Evolutionary conservation across 1,284 basidiomycete species (phyloP).

Genomic region (Veloboletus limbatus): DNA sequence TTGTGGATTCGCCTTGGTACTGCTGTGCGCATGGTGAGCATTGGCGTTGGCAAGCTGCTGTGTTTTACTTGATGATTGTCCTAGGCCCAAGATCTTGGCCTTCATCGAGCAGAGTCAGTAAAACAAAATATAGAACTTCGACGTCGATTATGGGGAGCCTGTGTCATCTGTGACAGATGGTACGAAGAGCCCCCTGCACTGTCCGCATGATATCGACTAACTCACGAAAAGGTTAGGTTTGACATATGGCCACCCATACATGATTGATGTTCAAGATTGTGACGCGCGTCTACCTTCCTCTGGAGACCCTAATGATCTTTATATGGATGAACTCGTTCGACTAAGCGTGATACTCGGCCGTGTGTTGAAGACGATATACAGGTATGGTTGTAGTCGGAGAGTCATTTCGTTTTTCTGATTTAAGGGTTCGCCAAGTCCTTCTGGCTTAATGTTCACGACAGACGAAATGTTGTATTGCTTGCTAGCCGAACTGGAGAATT

Average conservation of each 20-base stretch:
- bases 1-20: constrained; percentile 75
- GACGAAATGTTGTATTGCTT: constrained; percentile 74
- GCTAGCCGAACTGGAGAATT: constrained; percentile 72
- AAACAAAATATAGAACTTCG: constrained; percentile 79
- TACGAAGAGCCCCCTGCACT: constrained; percentile 35
- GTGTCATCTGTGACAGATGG: constrained; percentile 91
- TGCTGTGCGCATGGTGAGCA: constrained; percentile 80
- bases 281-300: constrained; percentile 85
- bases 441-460: constrained; percentile 78
- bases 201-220: constrained; percentile 10
- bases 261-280: constrained; percentile 93
- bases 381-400: constrained; percentile 40
- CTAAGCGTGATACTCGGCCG: constrained; percentile 85
- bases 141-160: constrained; percentile 86
- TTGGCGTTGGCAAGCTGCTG: background rate
- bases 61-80: constrained; percentile 13
- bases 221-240: constrained; percentile 58
- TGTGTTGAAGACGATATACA: constrained; percentile 88
- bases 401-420: constrained; percentile 2
- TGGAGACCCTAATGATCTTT: constrained; percentile 67
- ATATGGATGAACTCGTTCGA: constrained; percentile 84
- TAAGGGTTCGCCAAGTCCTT: constrained; percentile 53
- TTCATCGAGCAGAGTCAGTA: constrained; percentile 83
- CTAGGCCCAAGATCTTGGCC: constrained; percentile 88
- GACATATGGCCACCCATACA: constrained; percentile 82